These are phyloP conservation scores for Aspergillus piperis DNA, from an alignment of 2,329 filamentous ascomycete genomes.

Conservation along the genomic window DNA sequence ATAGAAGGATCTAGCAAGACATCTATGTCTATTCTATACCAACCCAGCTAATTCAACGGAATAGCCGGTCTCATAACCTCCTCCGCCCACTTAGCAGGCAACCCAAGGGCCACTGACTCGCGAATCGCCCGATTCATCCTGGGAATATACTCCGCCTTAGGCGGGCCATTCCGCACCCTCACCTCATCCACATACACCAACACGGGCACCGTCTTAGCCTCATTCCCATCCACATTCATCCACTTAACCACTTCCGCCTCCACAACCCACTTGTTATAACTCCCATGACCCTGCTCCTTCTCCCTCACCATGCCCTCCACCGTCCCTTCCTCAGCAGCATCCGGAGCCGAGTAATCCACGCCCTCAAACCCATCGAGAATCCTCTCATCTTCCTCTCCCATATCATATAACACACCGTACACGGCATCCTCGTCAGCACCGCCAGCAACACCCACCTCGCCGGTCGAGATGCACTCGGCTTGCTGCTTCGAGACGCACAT, in stretches of 20 bases:
- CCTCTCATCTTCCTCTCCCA: constrained; percentile 39
- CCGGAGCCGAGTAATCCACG: constrained; percentile 27
- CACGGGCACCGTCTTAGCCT: constrained; percentile 24
- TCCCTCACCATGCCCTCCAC: constrained; percentile 24
- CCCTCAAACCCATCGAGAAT: constrained; percentile 44
- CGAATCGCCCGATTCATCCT: constrained; percentile 47
- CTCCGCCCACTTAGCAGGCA: constrained; percentile 38
- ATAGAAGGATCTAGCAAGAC: not conserved
- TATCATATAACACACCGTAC: constrained; percentile 45
- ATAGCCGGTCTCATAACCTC: constrained; percentile 44
- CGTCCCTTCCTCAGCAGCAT: not conserved
- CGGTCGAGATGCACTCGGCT: too few species aligned
- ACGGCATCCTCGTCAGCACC: constrained; percentile 28
- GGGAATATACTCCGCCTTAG: constrained; percentile 43
- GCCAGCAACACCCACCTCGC: constrained; percentile 16
- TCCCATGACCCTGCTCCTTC: constrained; percentile 34
- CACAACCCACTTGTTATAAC: constrained; percentile 44
- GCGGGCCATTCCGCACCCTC: constrained; percentile 32
- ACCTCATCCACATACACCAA: constrained; percentile 48
- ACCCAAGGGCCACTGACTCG: constrained; percentile 39
- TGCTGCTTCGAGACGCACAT: constrained; percentile 24
- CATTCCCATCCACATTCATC: constrained; percentile 28
- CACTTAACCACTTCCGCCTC: constrained; percentile 32
- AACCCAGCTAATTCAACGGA: constrained; percentile 21
- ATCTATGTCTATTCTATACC: not conserved